phyloP scores from a whole-genome alignment of 768 basidiomycete species.

The Cystofilobasidium bisporidii region DNA sequence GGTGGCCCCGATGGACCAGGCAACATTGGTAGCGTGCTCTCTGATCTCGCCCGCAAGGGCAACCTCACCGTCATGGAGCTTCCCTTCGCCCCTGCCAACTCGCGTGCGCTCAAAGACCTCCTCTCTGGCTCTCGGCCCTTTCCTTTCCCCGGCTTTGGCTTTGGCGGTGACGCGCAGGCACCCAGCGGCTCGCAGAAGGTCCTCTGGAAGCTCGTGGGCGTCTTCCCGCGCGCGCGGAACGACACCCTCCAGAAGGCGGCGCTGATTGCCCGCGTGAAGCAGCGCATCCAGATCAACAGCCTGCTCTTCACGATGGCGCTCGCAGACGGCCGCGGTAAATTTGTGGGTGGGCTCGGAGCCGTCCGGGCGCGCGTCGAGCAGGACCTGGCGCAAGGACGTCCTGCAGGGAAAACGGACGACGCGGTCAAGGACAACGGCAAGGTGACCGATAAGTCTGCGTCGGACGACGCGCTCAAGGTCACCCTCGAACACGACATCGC shows the following conservation, averaged over 20 bases:
- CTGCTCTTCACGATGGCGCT: slow-evolving; percentile 31
- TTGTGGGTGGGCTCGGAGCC: neutral
- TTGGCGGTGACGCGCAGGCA: too few relatives aligned
- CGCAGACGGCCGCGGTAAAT: slow-evolving; percentile 28
- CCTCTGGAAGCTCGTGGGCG: slow-evolving; percentile 30
- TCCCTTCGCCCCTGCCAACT: slow-evolving; percentile 16
- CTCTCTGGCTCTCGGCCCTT: neutral
- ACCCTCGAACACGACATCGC: slow-evolving; percentile 24
- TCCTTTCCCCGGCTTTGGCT: too few relatives aligned
- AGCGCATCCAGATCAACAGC: slow-evolving; percentile 30
- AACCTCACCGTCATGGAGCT: slow-evolving; percentile 7
- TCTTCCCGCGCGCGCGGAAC: slow-evolving; percentile 22
- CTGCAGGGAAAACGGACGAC: slow-evolving; percentile 16
- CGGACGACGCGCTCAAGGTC: slow-evolving; percentile 7
- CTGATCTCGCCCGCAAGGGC: neutral
- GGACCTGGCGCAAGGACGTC: neutral
- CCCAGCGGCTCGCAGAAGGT: slow-evolving; percentile 7
- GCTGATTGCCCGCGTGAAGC: slow-evolving; percentile 23
- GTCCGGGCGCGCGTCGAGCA: neutral
- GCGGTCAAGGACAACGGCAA: neutral
- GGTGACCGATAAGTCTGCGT: slow-evolving; percentile 24
- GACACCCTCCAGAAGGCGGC: slow-evolving; percentile 19
- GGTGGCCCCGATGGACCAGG: neutral
- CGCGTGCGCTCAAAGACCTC: slow-evolving; percentile 10
- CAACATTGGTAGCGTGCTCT: neutral